phyloP scores from a whole-genome alignment of 768 basidiomycete species.

The Tulasnella sp. region DNA sequence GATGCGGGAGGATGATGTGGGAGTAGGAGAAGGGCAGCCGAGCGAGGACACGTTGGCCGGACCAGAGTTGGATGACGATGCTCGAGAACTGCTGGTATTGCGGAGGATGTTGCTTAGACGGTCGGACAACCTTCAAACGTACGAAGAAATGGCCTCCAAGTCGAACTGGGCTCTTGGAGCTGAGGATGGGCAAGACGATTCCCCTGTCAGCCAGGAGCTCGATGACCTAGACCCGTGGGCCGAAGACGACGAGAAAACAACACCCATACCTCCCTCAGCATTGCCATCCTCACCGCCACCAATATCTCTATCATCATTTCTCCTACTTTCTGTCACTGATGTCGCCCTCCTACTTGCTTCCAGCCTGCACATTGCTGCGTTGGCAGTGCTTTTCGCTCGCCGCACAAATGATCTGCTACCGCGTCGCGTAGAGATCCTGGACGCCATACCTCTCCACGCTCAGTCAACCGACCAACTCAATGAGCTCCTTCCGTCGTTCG shows the following conservation, averaged over 20 bases:
- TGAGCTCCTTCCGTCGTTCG: slow-evolving; percentile 46
- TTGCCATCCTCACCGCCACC: slow-evolving; percentile 25
- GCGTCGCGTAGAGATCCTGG: slow-evolving; percentile 55
- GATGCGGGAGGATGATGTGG: slow-evolving; percentile 21
- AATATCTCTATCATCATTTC: slow-evolving; percentile 52
- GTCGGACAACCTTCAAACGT: slow-evolving; percentile 63
- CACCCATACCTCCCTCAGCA: slow-evolving; percentile 1
- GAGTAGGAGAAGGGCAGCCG: slow-evolving; percentile 16
- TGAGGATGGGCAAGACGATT: slow-evolving; percentile 18
- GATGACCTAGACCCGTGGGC: slow-evolving; percentile 45
- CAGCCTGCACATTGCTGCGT: slow-evolving; percentile 42
- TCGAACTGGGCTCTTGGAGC: slow-evolving; percentile 28
- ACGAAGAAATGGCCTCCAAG: slow-evolving; percentile 39
- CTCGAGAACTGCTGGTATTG: slow-evolving; percentile 25
- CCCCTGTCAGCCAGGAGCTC: slow-evolving; percentile 23
- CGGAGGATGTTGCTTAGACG: slow-evolving; percentile 59
- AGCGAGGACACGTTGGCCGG: background rate
- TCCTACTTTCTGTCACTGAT: slow-evolving; percentile 44
- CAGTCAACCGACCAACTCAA: slow-evolving; percentile 46
- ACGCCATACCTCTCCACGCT: slow-evolving; percentile 61
- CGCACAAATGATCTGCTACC: slow-evolving; percentile 55
- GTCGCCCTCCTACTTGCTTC: slow-evolving; percentile 59
- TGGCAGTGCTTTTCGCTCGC: slow-evolving; percentile 45
- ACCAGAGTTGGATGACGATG: slow-evolving; percentile 12
- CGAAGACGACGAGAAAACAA: slow-evolving; percentile 45